Evolutionary conservation across 2,329 filamentous ascomycete genomes (phyloP).

Genomic region (Mycosphaerella sp.): DNA sequence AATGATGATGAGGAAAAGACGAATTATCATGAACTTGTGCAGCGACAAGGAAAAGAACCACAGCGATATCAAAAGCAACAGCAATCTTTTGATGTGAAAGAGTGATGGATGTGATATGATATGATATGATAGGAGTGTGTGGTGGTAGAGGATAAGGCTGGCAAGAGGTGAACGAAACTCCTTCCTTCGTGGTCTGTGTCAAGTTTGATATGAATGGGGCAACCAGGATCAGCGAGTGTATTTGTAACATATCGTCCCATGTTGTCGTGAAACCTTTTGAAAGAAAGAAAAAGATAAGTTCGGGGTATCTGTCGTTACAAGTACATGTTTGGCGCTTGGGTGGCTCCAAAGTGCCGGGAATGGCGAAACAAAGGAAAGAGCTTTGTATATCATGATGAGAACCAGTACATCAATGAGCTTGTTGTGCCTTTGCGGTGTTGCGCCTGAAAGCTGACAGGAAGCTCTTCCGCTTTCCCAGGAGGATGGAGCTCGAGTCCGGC

Average conservation of each 20-base stretch:
- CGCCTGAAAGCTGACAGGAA: constrained; percentile 41
- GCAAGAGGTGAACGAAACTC: constrained; percentile 4
- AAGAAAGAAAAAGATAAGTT: no score
- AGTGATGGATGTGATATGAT: no score
- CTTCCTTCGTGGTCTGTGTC: background rate
- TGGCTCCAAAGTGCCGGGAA: background rate
- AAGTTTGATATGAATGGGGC: background rate
- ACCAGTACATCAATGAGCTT: background rate
- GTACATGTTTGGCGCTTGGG: background rate
- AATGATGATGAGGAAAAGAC: constrained; percentile 25
- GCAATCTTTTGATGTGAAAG: constrained; percentile 22
- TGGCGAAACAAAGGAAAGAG: background rate
- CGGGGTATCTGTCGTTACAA: no score
- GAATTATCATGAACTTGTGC: constrained; percentile 22
- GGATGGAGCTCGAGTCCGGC: constrained; percentile 20
- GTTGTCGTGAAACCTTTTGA: no score
- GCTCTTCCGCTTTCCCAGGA: constrained; percentile 44
- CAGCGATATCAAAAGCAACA: no score
- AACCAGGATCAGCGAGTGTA: background rate
- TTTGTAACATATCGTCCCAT: background rate
- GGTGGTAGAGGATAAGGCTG: no score
- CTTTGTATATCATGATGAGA: background rate
- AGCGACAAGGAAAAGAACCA: no score
- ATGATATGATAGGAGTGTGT: no score
- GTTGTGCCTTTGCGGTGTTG: constrained; percentile 3